Base-by-base conservation (phyloP, 257 asterid genomes). In the Nicotiana attenuata region DNA sequence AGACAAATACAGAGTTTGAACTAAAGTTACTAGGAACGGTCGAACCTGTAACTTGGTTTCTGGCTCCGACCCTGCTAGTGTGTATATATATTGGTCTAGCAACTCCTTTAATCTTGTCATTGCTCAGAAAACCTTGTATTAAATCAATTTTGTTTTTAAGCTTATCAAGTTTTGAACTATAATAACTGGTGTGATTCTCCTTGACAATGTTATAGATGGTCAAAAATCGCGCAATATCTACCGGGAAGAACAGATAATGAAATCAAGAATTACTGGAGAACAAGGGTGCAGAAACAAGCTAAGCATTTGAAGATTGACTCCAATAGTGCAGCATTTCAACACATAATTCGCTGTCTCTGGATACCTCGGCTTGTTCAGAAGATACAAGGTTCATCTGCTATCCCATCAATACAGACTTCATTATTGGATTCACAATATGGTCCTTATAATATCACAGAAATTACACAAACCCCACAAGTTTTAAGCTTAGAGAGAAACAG, bases 231-330 rank as follows among this genome's bases (percentile, higher is more conserved):
- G 0, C 88, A 85, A 52, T 64, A 78, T 64, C 85, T 87, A 14
- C 90, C 87, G 0, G 88, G 90, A 29, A 87, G 90, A 75, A 87
- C 90, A 3, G 90, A 87, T n/a, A 87, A 87, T 5, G 88, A 85
- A 45, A 85, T 85, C 76, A 87, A 87, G 83, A 87, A 87, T 7
- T 87, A 83, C 20, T 85, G 88, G 90, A 81, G 88, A 81, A 87
- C 90, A 5, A 83, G 88, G 26, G 88, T 85, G 14, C 88, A 85
- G 29, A 87, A 85, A 80, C 90, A 87, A 64, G 90, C 87, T 1
- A 53, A 86, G n/a, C 86, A 85, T 81, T 83, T 85, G 10, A 85
- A 85, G 79, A 81, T 87, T 13, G 90, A 85, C 31, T 64, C 86
- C 1, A 85, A 85, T 63, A 85, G 88, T 68, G 16, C n/a, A 11